A percentile compares a stretch with the other conserved stretches of the same genome.
Evolutionary conservation across 2,329 filamentous ascomycete species (phyloP).

Genomic region (Emericellopsis atlantica): DNA sequence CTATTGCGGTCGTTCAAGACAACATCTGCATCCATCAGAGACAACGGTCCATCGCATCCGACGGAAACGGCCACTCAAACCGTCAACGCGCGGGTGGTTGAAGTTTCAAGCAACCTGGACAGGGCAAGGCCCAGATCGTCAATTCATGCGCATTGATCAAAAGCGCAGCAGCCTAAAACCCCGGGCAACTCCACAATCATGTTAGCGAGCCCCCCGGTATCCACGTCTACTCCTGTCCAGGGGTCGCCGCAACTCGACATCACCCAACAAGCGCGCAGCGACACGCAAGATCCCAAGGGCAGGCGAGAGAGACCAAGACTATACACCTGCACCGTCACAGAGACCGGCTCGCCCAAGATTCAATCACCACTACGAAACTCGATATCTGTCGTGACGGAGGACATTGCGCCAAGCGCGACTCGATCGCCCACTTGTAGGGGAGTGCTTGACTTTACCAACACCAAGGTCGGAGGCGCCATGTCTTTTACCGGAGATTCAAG

Average conservation of each 20-base stretch:
- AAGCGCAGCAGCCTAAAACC: not conserved
- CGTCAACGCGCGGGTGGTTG: no score
- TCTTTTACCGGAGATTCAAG: not conserved
- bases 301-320: not conserved
- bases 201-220: not conserved
- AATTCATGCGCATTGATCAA: not conserved
- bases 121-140: no score
- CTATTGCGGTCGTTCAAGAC: no score
- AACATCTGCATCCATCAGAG: no score
- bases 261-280: not conserved
- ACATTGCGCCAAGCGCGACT: conserved; percentile 1
- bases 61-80: no score
- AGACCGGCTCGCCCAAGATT: not conserved
- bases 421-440: not conserved
- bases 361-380: conserved; percentile 18
- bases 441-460: not conserved
- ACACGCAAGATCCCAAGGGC: no score
- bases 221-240: conserved; percentile 1
- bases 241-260: not conserved
- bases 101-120: no score
- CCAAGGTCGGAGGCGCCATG: conserved; percentile 6
- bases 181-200: not conserved
- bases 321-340: not conserved
- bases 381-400: conserved; percentile 8
- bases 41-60: no score